Base-by-base conservation (phyloP, 805 yeast species). In the Ogataea glucozyma region DNA sequence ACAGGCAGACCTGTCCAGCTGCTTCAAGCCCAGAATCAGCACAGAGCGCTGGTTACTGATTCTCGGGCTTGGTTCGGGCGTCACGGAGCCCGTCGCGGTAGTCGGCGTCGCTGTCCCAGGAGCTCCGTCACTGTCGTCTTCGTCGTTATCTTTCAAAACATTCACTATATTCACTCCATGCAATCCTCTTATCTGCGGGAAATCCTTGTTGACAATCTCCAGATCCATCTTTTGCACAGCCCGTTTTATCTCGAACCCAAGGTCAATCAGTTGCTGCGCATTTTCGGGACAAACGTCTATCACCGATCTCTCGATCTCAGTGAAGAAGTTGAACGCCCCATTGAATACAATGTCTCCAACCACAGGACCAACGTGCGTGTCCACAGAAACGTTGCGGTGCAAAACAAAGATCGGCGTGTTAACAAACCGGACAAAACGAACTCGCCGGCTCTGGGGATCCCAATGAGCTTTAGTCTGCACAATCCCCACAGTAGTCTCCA, bases 1-100 rank as follows among this genome's bases (percentile, higher is more conserved):
- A 45, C 59, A 54, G 1, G 63, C 60, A 2, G 63, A 59, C 14
- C 63, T 33, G 39, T 59, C 64, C 10, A 59, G 41, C 39, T 57
- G 62, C 37, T 55, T 58, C 11, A 41, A 17, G 14, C 60, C 64
- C 33, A 59, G 41, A 3, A 59, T 53, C 24, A 56, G 43, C 6
- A 51, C 58, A 2, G 60, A 48, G 16, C 36, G 39, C 26, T 54
- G 57, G 29, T 57, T 47, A 29, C 38, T 34, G 14, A 14, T 5
- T 8, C 16, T 12, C 19, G 21, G 4, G 21, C 18, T n/a, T 4
- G 32, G 32, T 12, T 30, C 32, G 4, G 32, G 32, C 6, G 32
- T 16, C 12, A n/a, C 32, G n/a, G 32, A 30, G 8, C n/a, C 16
- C 20, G 32, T 17, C 21, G 21, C n/a, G n/a, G n/a, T n/a, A n/a